Conservation (phyloP, 371 early-diverging fungal genomes). For the Mortierella sp. region DNA sequence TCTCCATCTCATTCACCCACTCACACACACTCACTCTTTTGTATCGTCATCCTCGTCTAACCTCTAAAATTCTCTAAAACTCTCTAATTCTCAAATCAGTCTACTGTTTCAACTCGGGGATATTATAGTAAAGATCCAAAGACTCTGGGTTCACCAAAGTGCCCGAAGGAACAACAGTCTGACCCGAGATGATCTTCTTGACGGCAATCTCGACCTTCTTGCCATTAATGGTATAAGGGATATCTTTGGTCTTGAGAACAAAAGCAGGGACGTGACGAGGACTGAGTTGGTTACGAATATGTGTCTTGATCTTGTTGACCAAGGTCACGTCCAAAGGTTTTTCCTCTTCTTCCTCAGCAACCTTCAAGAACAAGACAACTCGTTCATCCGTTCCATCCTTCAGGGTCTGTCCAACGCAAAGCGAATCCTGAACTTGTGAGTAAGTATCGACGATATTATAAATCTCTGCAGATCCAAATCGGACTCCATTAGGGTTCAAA, state of each 20-base stretch:
- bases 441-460: slow-evolving; percentile 88
- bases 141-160: slow-evolving; percentile 92
- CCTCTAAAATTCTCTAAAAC: background rate
- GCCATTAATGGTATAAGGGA: slow-evolving; percentile 97
- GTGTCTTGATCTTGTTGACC: slow-evolving; percentile 71
- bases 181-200: slow-evolving; percentile 89
- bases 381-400: slow-evolving; percentile 87
- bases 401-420: slow-evolving; percentile 84
- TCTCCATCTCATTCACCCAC: too few species aligned
- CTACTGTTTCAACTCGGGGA: slow-evolving; percentile 63
- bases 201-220: slow-evolving; percentile 98
- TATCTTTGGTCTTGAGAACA: slow-evolving; percentile 83
- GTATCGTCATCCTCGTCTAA: too few species aligned
- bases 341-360: slow-evolving; percentile 61
- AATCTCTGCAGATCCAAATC: slow-evolving; percentile 96
- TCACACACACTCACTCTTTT: too few species aligned
- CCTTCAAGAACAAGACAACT: slow-evolving; percentile 91
- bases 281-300: slow-evolving; percentile 88
- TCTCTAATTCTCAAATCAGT: background rate
- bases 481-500: slow-evolving; percentile 94
- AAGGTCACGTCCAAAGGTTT: slow-evolving; percentile 57
- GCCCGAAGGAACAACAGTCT: slow-evolving; percentile 78
- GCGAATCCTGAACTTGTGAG: slow-evolving; percentile 76
- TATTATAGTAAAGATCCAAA: slow-evolving; percentile 79
- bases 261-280: slow-evolving; percentile 96